Base-by-base conservation (phyloP, 805 yeast genomes). In the Grigorovia jiainica region DNA sequence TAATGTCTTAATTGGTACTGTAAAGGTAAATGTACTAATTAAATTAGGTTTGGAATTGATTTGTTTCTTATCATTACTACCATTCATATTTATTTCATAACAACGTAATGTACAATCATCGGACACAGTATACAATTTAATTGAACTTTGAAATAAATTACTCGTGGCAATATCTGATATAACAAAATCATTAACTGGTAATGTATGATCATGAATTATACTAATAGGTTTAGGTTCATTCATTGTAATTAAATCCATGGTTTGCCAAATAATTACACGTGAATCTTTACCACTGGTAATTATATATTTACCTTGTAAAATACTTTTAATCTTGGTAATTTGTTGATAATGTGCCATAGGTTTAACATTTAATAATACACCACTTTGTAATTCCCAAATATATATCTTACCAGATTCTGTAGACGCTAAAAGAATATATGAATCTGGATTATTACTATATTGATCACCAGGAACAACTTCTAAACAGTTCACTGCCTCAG, bases 311-410 rank as follows among this genome's bases (percentile, higher is more conserved):
- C 81, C 82, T 54, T 87, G 83, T 10, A 63, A 48, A 1, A 83
- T 65, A 52, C 83, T 76, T 48, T 68, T 70, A 29, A 90, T 58
- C 25, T 68, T 70, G 0, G 80, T 71, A 7, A 87, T 72, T 6
- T 72, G 68, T 62, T 90, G 97, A 60, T 86, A 90, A 64, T 90
- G 97, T 1, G 86, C 80, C 53, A 58, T 52, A 39, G 84, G 89
- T 54, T 76, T 78, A 4, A 78, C 94, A 37, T 75, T 68, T 19
- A 89, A 54, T 37, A 92, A 67, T 19, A 75, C 63, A 0, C 97
- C 97, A 2, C 92, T 81, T 8, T 71, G 61, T 40, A 89, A 56
- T 52, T 87, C 95, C 97, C 97, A 90, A 1, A 89, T 60, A 55
- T 83, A 83, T 13, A 92, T 47, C 49, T 79, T 75, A 10, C 97